phyloP scores from a whole-genome alignment of 176 grass and related monocot genomes.

The Musa acuminata region DNA sequence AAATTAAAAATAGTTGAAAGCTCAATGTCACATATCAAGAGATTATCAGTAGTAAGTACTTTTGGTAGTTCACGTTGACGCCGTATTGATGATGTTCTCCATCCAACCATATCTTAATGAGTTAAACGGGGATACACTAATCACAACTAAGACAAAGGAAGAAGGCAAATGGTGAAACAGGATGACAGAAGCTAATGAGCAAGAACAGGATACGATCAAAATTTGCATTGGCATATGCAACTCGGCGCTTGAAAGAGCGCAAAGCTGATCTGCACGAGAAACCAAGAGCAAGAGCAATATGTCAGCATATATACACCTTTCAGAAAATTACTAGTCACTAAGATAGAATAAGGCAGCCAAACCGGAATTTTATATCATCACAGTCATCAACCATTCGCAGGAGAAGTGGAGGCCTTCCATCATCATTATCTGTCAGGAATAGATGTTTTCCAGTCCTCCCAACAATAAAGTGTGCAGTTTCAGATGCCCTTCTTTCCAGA shows the following conservation, averaged over 20 bases:
- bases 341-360: neutral
- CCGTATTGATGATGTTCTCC: constrained; percentile 79
- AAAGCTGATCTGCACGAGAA: constrained; percentile 62
- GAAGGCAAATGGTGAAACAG: neutral
- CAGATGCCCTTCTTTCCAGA: constrained; percentile 55
- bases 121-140: constrained; percentile 30
- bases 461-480: constrained; percentile 72
- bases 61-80: constrained; percentile 64
- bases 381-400: constrained; percentile 77
- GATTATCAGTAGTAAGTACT: constrained; percentile 25
- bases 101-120: constrained; percentile 84
- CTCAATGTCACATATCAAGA: neutral
- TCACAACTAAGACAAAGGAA: neutral
- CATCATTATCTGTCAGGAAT: constrained; percentile 74
- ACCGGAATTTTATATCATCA: constrained; percentile 88
- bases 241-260: constrained; percentile 61
- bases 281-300: constrained; percentile 27
- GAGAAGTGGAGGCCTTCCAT: constrained; percentile 68
- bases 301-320: neutral
- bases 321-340: neutral
- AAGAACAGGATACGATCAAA: constrained; percentile 89
- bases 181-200: neutral
- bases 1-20: neutral
- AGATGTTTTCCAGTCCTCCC: constrained; percentile 92
- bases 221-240: constrained; percentile 82